These are phyloP conservation scores for Arthrobotrys sphaeroides DNA, from an alignment of 2,329 filamentous ascomycete genomes.

Conservation along the genomic window DNA sequence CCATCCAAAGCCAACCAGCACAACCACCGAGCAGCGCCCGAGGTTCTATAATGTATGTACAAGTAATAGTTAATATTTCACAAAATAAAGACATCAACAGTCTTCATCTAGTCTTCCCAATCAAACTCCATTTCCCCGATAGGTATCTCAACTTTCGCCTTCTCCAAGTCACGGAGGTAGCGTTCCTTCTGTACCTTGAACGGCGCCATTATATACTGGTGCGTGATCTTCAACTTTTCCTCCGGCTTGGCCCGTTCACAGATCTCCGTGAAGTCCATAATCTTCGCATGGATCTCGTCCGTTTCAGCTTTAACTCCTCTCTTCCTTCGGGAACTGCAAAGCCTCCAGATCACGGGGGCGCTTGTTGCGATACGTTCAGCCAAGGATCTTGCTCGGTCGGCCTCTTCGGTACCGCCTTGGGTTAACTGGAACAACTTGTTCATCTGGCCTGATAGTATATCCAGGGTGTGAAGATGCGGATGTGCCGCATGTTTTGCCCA, in stretches of 20 bases:
- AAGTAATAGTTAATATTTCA: conserved; percentile 5
- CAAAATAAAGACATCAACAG: not conserved
- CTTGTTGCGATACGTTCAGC: not conserved
- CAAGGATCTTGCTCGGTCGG: conserved; percentile 10
- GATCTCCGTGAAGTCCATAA: conserved; percentile 21
- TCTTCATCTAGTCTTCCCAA: not conserved
- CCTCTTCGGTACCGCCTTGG: not conserved
- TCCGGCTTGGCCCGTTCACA: not conserved
- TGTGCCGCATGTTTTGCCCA: conserved; percentile 41
- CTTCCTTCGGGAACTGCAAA: conserved; percentile 10
- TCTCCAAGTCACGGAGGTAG: not conserved
- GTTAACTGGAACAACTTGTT: conserved; percentile 7
- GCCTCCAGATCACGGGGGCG: conserved; percentile 18
- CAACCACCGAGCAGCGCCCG: not conserved
- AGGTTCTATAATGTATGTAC: not conserved
- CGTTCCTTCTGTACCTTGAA: conserved; percentile 6
- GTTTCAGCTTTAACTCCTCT: not conserved
- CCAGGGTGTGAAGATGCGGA: conserved; percentile 30
- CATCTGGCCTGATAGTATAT: conserved; percentile 25
- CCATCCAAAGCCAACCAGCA: not conserved
- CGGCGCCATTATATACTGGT: not conserved
- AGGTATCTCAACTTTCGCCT: not conserved
- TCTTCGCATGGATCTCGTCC: conserved; percentile 15
- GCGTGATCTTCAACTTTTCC: conserved; percentile 13
- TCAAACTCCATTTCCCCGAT: conserved; percentile 16